Evolutionary conservation across 805 yeast species (phyloP), one percentile per base, ranked within the genome.

Genomic region (Monosporozyma aquatica): DNA sequence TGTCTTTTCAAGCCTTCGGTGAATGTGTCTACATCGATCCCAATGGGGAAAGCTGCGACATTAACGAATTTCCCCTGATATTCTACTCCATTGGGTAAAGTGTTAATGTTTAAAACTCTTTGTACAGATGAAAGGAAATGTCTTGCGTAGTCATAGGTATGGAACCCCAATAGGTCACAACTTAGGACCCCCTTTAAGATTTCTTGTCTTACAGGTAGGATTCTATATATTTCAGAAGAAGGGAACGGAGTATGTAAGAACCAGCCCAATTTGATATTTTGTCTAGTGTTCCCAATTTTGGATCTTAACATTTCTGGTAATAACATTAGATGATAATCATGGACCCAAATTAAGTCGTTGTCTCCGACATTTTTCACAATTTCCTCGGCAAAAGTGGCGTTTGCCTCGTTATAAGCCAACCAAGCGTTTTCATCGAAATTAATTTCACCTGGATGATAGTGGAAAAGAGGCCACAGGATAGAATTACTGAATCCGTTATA

Each of bases 381-480:
- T 32, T 74, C 81, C 29, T 75, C 68, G 10, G 95, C 92, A 67
- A 92, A 92, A 46, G 75, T 68, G 44, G 80, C 67, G 59, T 92
- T 92, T 6, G 97, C 97, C 60, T 87, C 92, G 43, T 87, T 83
- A 62, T 92, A 92, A 1, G 97, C 97, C 42, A 89, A 89, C 98
- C 98, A 92, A 1, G 97, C 95, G 47, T 77, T 78, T 61, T 92
- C 98, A 64, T 92, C 98, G 58, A 92, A 92, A 60, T 86, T 89
- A 83, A 94, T 92, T 63, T 94, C 98, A 47, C 97, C 98, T 0
- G 99, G 98, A 59, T 92, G 98, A 65, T 92, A 92, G 62, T 92
- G 99, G 69, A 92, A 92, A 47, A 94, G 66, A 1, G 99, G 99
- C 99, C 99, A 92, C 49, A 92, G 68, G 49, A 92, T 92, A 13